Conservation (phyloP, 805 yeast species). For the Monosporozyma aerobia region DNA sequence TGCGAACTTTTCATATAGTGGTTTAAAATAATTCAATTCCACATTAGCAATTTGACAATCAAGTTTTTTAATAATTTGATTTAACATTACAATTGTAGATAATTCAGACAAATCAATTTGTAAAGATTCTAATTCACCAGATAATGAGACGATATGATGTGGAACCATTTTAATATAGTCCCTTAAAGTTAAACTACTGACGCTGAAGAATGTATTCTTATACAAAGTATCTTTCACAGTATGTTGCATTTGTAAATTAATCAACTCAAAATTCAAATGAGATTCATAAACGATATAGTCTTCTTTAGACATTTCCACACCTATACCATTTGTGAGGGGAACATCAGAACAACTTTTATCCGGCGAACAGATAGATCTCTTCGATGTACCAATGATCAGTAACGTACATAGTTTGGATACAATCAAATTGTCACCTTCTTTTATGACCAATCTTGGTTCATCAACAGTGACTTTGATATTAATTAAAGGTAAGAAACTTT, state of each 20-base stretch:
- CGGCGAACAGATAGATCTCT: constrained; percentile 7
- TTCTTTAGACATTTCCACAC: constrained; percentile 1
- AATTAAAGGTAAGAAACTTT: constrained; percentile 28
- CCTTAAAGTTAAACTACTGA: constrained; percentile 17
- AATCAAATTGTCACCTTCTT: constrained; percentile 24
- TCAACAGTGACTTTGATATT: constrained; percentile 32
- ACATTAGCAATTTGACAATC: constrained; percentile 22
- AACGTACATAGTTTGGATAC: constrained; percentile 26
- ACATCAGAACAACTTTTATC: neutral
- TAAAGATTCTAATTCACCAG: constrained; percentile 18
- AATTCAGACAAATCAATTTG: constrained; percentile 23
- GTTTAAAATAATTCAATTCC: constrained; percentile 24
- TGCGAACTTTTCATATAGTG: constrained; percentile 24
- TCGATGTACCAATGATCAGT: constrained; percentile 16
- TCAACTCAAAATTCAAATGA: constrained; percentile 14
- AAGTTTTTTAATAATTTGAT: constrained; percentile 16
- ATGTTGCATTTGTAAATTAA: constrained; percentile 18
- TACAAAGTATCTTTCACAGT: constrained; percentile 10
- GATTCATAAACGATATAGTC: constrained; percentile 14
- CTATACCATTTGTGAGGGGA: neutral
- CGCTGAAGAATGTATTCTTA: constrained; percentile 13
- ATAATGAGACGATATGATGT: constrained; percentile 7
- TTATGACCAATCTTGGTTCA: constrained; percentile 31
- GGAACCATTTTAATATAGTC: constrained; percentile 21
- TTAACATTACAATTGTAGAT: constrained; percentile 23